Conservation (phyloP, 1,284 basidiomycete genomes). For the Trichosporon inkin region DNA sequence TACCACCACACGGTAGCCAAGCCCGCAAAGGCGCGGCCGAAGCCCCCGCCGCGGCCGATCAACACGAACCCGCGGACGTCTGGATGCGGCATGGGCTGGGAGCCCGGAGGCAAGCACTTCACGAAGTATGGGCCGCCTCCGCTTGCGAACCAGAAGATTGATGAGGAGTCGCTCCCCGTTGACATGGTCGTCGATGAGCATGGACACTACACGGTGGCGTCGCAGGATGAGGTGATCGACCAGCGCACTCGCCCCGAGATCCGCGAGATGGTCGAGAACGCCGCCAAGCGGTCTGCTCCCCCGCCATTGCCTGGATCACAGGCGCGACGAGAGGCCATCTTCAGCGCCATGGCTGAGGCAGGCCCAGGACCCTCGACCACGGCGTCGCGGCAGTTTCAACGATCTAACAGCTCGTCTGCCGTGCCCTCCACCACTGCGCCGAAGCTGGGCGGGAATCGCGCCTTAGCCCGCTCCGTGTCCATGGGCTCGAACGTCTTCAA, state of each 20-base stretch:
- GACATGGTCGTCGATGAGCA: constrained; percentile 33
- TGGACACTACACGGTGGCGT: constrained; percentile 32
- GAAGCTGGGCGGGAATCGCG: neutral
- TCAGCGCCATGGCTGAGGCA: constrained; percentile 3
- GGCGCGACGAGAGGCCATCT: constrained; percentile 19
- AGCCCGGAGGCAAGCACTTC: constrained; percentile 33
- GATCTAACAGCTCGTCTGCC: constrained; percentile 6
- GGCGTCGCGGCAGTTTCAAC: constrained; percentile 2
- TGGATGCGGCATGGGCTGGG: constrained; percentile 39
- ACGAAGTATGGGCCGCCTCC: neutral
- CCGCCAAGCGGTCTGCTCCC: neutral
- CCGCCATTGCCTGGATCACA: constrained; percentile 15
- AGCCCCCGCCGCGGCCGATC: constrained; percentile 30
- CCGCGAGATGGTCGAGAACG: constrained; percentile 15
- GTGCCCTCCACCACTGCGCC: neutral
- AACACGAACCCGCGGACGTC: constrained; percentile 38
- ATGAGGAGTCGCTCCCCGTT: constrained; percentile 16
- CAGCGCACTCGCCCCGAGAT: constrained; percentile 24
- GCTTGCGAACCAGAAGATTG: neutral
- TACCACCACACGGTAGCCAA: constrained; percentile 32
- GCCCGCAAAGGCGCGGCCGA: constrained; percentile 19
- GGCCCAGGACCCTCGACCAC: neutral
- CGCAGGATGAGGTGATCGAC: constrained; percentile 29
- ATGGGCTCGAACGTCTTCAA: constrained; percentile 30
- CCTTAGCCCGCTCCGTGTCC: constrained; percentile 35